Percentiles rank a stretch among this genome's conserved stretches.
Evolutionary conservation across 139 green algal genomes (phyloP).

Genomic region (Yamagishiella unicocca): DNA sequence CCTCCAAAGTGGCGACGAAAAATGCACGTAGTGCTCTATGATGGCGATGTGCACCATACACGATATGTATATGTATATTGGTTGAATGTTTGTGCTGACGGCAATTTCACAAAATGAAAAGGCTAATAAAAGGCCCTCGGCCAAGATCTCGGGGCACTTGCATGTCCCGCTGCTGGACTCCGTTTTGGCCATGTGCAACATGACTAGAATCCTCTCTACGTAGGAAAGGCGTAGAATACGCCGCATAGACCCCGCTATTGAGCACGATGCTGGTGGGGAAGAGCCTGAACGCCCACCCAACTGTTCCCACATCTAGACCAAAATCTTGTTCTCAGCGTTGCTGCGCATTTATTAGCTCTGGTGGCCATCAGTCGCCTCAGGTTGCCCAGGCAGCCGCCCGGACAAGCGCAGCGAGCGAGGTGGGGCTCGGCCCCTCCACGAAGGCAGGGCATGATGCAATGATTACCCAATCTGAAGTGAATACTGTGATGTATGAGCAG

Average conservation of each 20-base stretch:
- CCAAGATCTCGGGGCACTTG: neutral
- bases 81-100: too few relatives aligned
- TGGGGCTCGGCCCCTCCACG: neutral
- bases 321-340: conserved; percentile 4
- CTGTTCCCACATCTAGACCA: neutral
- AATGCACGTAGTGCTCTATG: too few relatives aligned
- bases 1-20: too few relatives aligned
- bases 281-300: neutral
- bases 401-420: conserved; percentile 5
- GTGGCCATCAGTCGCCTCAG: conserved; percentile 21
- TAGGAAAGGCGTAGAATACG: neutral
- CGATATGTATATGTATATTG: too few relatives aligned
- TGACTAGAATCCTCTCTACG: too few relatives aligned
- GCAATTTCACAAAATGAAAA: neutral
- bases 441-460: too few relatives aligned
- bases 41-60: too few relatives aligned
- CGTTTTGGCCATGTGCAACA: too few relatives aligned
- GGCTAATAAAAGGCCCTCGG: neutral
- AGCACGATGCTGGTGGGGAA: conserved; percentile 33
- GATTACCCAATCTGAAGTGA: too few relatives aligned
- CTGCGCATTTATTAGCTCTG: conserved; percentile 12
- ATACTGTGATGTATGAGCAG: neutral
- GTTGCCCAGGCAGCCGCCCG: conserved; percentile 7
- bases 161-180: too few relatives aligned
- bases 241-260: neutral